Evolutionary conservation across 768 basidiomycete species (phyloP).

Genomic region (Psilocybe sp.): DNA sequence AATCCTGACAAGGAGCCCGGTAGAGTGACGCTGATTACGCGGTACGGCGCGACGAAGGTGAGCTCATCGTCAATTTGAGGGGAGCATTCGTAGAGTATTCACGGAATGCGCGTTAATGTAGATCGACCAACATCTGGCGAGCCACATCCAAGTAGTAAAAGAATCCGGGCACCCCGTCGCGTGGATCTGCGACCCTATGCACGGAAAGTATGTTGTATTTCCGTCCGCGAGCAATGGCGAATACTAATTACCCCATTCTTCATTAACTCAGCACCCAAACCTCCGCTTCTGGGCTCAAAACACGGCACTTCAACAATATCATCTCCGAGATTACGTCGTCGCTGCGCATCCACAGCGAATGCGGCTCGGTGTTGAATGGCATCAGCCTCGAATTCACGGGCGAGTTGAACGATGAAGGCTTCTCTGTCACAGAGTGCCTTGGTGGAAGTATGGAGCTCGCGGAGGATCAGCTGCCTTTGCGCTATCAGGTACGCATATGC

Average conservation of each 20-base stretch:
- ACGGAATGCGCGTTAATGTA: background rate
- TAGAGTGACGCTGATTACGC: conserved; percentile 84
- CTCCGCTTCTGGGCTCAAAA: conserved; percentile 80
- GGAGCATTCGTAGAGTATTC: too few relatives aligned
- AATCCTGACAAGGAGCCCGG: conserved; percentile 84
- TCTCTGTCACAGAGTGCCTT: conserved; percentile 93
- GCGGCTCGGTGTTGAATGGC: conserved; percentile 73
- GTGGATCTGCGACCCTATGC: conserved; percentile 98
- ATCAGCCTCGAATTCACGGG: conserved; percentile 93
- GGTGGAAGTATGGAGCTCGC: conserved; percentile 94
- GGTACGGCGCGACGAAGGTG: conserved; percentile 90
- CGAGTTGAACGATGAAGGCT: conserved; percentile 86
- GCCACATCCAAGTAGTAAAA: conserved; percentile 81
- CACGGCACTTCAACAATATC: conserved; percentile 85
- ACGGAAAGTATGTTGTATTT: conserved; percentile 79
- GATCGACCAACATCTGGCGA: conserved; percentile 45
- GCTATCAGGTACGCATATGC: conserved; percentile 66
- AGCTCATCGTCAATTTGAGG: too few relatives aligned
- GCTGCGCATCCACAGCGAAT: conserved; percentile 73
- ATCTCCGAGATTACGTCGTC: conserved; percentile 83
- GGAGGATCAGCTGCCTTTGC: conserved; percentile 85
- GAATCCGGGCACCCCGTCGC: conserved; percentile 80
- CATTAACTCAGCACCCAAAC: conserved; percentile 66
- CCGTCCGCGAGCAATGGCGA: background rate
- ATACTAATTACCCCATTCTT: conserved; percentile 2